These are phyloP conservation scores for Fusarium verrucosum DNA, from an alignment of 2,329 filamentous ascomycete species.

Conservation along the genomic window DNA sequence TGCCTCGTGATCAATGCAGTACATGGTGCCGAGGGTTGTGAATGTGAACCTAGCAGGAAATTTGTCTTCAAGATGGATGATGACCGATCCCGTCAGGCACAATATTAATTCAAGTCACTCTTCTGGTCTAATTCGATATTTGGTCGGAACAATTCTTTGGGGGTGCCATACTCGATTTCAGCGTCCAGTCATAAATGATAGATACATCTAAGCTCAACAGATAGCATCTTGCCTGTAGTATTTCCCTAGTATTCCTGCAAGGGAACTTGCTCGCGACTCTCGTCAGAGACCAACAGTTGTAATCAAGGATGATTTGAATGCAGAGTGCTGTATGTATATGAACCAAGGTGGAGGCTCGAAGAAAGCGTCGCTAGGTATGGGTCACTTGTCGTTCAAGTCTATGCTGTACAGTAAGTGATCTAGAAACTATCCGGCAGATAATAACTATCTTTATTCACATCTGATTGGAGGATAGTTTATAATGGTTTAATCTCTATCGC, in stretches of 20 bases:
- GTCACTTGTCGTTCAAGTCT: too few species aligned
- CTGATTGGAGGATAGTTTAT: neutral
- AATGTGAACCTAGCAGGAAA: too few species aligned
- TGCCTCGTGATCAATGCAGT: neutral
- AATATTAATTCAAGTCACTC: neutral
- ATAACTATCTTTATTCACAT: neutral
- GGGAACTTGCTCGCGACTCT: too few species aligned
- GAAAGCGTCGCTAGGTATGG: too few species aligned
- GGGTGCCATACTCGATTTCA: neutral
- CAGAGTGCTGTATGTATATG: too few species aligned
- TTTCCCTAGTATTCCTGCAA: too few species aligned
- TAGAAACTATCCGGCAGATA: neutral
- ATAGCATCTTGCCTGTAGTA: neutral
- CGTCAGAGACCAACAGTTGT: too few species aligned
- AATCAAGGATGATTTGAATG: too few species aligned
- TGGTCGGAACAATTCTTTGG: neutral
- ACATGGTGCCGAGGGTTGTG: neutral
- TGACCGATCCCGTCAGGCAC: neutral
- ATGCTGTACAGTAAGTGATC: too few species aligned
- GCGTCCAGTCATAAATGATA: neutral
- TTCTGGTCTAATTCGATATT: neutral
- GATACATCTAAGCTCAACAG: neutral
- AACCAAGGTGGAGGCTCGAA: too few species aligned
- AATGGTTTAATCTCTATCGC: rapidly evolving
- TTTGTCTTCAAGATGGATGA: neutral